Percentiles rank a stretch among this genome's conserved stretches.
Conservation (phyloP, 805 yeast genomes). For the Wickerhamomyces mucosus region DNA sequence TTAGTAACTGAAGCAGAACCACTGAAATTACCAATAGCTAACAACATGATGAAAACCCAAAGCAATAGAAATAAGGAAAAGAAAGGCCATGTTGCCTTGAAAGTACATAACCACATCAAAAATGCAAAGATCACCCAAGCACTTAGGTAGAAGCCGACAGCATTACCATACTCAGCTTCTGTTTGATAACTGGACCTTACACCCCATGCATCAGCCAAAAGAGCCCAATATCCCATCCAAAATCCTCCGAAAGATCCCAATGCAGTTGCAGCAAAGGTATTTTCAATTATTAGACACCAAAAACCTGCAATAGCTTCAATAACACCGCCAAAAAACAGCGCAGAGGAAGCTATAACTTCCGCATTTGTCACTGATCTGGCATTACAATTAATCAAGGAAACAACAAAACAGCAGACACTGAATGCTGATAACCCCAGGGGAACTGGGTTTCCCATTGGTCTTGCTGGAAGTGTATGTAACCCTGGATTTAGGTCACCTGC, state of each 20-base stretch:
- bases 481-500: constrained; percentile 46
- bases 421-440: constrained; percentile 68
- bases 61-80: constrained; percentile 44
- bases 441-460: constrained; percentile 63
- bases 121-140: constrained; percentile 63
- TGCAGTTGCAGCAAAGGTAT: constrained; percentile 63
- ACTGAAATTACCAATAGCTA: constrained; percentile 44
- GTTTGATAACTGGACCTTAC: constrained; percentile 39
- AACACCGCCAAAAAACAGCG: constrained; percentile 65
- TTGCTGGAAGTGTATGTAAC: constrained; percentile 34
- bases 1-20: constrained; percentile 30
- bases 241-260: constrained; percentile 52
- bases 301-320: constrained; percentile 66
- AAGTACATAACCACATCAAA: constrained; percentile 45
- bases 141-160: constrained; percentile 46
- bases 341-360: constrained; percentile 54
- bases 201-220: constrained; percentile 48
- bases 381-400: constrained; percentile 51
- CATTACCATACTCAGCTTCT: constrained; percentile 36
- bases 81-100: constrained; percentile 52
- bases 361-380: constrained; percentile 60
- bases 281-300: constrained; percentile 68
- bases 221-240: constrained; percentile 70
- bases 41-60: constrained; percentile 42
- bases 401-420: constrained; percentile 46